These are phyloP conservation scores for Immersiporthe knoxdaviesiana DNA, from an alignment of 2,329 filamentous ascomycete genomes.

Conservation along the genomic window DNA sequence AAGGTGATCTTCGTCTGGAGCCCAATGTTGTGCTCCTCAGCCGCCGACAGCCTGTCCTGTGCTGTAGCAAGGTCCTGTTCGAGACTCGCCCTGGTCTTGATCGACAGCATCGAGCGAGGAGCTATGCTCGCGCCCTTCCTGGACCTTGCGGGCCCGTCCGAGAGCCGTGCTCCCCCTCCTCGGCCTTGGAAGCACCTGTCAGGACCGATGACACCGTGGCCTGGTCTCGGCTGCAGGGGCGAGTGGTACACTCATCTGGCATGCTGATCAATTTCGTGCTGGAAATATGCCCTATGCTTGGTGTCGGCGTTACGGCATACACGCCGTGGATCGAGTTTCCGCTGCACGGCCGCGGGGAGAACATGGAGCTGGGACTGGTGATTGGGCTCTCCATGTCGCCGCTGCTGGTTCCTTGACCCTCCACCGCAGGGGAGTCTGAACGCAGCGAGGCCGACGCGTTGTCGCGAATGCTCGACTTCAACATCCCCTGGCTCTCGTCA, in stretches of 20 bases:
- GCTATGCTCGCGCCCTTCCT: conserved; percentile 1
- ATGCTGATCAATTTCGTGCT: neutral
- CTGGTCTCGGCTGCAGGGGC: neutral
- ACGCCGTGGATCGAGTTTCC: neutral
- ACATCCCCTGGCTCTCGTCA: neutral
- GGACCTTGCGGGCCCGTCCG: conserved; percentile 10
- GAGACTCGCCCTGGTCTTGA: conserved; percentile 1
- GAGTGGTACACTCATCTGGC: neutral
- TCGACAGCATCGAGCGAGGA: conserved; percentile 5
- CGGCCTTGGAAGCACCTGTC: conserved; percentile 4
- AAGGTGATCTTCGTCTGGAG: neutral
- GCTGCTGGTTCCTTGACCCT: neutral
- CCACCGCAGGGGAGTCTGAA: neutral
- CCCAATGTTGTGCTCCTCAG: conserved; percentile 8
- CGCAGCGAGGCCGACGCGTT: neutral
- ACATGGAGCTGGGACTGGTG: neutral
- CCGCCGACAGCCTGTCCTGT: conserved; percentile 9
- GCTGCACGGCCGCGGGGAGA: neutral
- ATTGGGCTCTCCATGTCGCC: conserved; percentile 1
- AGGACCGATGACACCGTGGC: neutral
- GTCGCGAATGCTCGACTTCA: neutral
- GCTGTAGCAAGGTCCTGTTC: conserved; percentile 11
- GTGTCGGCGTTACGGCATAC: conserved; percentile 1
- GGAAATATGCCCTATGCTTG: neutral
- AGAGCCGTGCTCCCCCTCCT: conserved; percentile 10